Evolutionary conservation across 2,329 filamentous ascomycete genomes (phyloP).

Genomic region (Colletotrichum lindemuthianum): DNA sequence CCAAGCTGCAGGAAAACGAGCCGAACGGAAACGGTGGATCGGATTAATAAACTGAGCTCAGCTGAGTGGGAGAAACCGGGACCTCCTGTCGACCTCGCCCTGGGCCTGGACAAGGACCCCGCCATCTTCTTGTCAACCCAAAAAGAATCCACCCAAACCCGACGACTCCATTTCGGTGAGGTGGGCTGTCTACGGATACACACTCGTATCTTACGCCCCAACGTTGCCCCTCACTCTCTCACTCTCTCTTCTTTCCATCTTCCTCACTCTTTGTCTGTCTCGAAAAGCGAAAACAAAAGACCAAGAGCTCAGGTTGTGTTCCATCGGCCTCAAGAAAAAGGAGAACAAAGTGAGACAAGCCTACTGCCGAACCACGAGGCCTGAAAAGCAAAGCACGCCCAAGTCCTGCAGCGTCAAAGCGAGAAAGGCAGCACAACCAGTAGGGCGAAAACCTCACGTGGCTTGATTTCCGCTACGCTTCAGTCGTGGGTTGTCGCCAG

Average conservation of each 20-base stretch:
- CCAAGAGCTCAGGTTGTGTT: conserved; percentile 2
- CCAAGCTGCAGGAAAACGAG: neutral
- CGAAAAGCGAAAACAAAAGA: conserved; percentile 12
- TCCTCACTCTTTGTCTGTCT: conserved; percentile 29
- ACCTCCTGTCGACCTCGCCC: too few species aligned
- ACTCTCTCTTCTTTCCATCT: conserved; percentile 29
- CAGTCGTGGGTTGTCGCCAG: conserved; percentile 18
- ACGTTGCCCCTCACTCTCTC: conserved; percentile 36
- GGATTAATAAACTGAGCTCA: conserved; percentile 20
- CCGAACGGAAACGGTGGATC: conserved; percentile 5
- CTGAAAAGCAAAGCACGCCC: conserved; percentile 22
- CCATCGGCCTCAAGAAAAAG: conserved; percentile 5
- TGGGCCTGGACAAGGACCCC: conserved; percentile 13
- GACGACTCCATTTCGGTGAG: conserved; percentile 25
- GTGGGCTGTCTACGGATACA: conserved; percentile 5
- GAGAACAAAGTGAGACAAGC: conserved; percentile 36
- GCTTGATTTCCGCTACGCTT: conserved; percentile 26
- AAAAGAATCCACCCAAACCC: conserved; percentile 25
- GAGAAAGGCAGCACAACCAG: conserved; percentile 6
- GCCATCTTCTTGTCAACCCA: conserved; percentile 25
- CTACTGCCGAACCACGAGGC: conserved; percentile 15
- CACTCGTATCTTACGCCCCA: neutral
- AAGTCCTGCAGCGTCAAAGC: conserved; percentile 26
- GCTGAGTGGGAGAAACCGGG: conserved; percentile 1
- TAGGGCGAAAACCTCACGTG: conserved; percentile 33